Base-by-base conservation (phyloP, 768 basidiomycete species). In the Hydnomerulius pinastri region DNA sequence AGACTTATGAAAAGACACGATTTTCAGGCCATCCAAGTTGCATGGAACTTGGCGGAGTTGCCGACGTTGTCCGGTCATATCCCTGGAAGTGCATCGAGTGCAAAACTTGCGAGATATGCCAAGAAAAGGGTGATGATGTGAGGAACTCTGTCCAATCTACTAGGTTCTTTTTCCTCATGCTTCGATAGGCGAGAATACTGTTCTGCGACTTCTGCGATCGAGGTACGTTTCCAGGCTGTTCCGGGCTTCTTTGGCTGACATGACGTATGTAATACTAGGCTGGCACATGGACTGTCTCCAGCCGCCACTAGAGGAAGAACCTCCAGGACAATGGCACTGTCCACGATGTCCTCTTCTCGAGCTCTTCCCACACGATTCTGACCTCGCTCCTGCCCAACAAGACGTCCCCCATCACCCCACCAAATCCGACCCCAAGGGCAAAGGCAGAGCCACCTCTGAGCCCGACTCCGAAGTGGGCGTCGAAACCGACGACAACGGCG, bases 121-220 rank as follows among this genome's bases (percentile, higher is more conserved):
- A 79, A 38, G 73, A 83, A 60, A 93, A 94, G 64, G 91, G 89
- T 18, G 87, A 92, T 68, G 92, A 94, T 69, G 95, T 96, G 71
- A 71, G 92, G 75, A 3, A 25, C 17, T 35, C 23, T 45, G 44
- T 54, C 28, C 28, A 46, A 49, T 56, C 47, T 48, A 40, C 57
- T 50, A n/a, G n/a, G n/a, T 55, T 24, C 30, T 23, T 25, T 27
- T 51, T n/a, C 46, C 62, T 68, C 55, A 69, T 44, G 11, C 44
- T 28, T 40, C 24, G 24, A 46, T 63, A 95, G 90, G 83, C 79
- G 46, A 79, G 81, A 45, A 85, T 97, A 55, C 68, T 98, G 46
- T 88, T 98, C 59, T 98, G 96, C 67, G 96, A 98, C 76, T 81
- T 76, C 48, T 98, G 96, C 69, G 96, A 98, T 75, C 78, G 92